phyloP scores from a whole-genome alignment of 2,329 filamentous ascomycete genomes.

The Onygenales sp. region DNA sequence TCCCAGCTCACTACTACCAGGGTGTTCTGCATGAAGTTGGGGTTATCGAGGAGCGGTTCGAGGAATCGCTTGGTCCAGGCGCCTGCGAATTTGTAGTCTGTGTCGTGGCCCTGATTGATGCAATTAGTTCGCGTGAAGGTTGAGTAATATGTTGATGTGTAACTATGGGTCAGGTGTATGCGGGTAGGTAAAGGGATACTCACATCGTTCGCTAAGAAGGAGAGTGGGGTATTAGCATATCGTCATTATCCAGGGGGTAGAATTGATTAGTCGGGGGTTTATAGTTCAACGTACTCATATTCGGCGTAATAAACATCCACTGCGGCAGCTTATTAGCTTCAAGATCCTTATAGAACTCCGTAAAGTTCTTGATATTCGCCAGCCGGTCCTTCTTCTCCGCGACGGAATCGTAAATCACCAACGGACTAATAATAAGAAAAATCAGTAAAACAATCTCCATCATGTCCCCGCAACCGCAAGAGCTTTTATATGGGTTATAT shows the following conservation, averaged over 20 bases:
- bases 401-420: slow-evolving; percentile 57
- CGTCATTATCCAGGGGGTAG: too few species aligned
- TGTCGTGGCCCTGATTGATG: not conserved
- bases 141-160: too few species aligned
- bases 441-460: not conserved
- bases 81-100: slow-evolving; percentile 44
- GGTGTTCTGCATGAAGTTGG: slow-evolving; percentile 65
- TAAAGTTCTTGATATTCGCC: slow-evolving; percentile 64
- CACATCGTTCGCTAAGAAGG: not conserved
- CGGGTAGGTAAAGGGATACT: not conserved
- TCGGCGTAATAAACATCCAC: slow-evolving; percentile 47
- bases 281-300: slow-evolving; percentile 51
- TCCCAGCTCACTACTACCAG: slow-evolving; percentile 71
- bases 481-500: not conserved
- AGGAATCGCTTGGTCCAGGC: slow-evolving; percentile 63
- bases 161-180: too few species aligned
- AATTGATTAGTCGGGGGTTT: slow-evolving; percentile 15
- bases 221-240: not conserved
- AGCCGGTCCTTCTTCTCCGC: slow-evolving; percentile 51
- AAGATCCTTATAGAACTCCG: slow-evolving; percentile 59
- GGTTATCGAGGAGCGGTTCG: slow-evolving; percentile 58
- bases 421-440: slow-evolving; percentile 22
- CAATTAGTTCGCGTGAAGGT: too few species aligned
- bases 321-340: slow-evolving; percentile 56
- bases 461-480: not conserved